phyloP scores from a whole-genome alignment of 2,329 filamentous ascomycete species.

The Hypoxylon sp. region DNA sequence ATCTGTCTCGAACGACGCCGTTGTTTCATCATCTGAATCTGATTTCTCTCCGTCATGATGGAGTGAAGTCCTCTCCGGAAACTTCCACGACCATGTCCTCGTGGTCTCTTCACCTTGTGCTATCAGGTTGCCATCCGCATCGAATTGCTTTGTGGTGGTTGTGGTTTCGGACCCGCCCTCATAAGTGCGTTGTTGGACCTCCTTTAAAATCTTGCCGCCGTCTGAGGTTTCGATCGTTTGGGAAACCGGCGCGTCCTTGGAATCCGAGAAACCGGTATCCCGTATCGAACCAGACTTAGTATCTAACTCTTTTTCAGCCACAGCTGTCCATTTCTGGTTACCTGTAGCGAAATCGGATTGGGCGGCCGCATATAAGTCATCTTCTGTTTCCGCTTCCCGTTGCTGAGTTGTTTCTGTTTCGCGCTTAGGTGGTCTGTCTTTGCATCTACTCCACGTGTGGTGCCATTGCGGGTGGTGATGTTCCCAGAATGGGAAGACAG shows the following conservation, averaged over 20 bases:
- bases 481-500: slow-evolving; percentile 20
- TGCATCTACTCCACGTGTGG: neutral
- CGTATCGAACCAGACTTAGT: slow-evolving; percentile 2
- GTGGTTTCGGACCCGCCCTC: slow-evolving; percentile 35
- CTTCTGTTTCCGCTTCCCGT: slow-evolving; percentile 34
- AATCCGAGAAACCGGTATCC: neutral
- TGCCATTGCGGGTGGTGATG: neutral
- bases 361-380: slow-evolving; percentile 38
- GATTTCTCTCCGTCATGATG: neutral
- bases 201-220: slow-evolving; percentile 47
- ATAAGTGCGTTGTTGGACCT: slow-evolving; percentile 26
- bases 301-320: neutral
- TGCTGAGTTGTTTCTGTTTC: slow-evolving; percentile 19
- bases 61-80: slow-evolving; percentile 11
- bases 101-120: slow-evolving; percentile 29
- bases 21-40: slow-evolving; percentile 3
- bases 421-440: slow-evolving; percentile 1
- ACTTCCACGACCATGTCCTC: slow-evolving; percentile 38
- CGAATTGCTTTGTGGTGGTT: slow-evolving; percentile 40
- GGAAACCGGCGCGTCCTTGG: slow-evolving; percentile 19
- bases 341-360: slow-evolving; percentile 30
- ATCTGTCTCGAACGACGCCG: slow-evolving; percentile 13
- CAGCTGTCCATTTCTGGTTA: neutral
- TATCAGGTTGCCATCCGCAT: slow-evolving; percentile 47
- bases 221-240: slow-evolving; percentile 40